Base-by-base conservation (phyloP, 2,329 filamentous ascomycete species). In the Stylonectria norvegica region DNA sequence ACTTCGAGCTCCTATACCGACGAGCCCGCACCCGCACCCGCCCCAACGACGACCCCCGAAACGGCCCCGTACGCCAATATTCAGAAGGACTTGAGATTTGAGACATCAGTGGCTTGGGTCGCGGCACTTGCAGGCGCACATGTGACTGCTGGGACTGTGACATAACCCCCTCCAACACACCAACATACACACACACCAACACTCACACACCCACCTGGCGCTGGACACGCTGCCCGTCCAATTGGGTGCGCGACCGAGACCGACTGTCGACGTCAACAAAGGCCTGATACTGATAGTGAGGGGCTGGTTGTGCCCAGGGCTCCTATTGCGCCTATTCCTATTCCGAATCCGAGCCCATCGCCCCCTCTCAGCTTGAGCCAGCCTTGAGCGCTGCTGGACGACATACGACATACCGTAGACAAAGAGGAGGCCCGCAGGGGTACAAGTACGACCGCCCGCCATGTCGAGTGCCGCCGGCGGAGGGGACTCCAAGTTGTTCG, bases 401-500 rank as follows among this genome's bases (percentile, higher is more conserved):
- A n/a, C 25, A 14, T 14, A 14, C 15, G 25, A 28, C n/a, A n/a
- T n/a, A 20, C 27, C 14, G 12, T 16, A 35, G 41, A 53, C 31
- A 34, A 34, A 19, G 38, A 20, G 45, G 42, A 37, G 28, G 28
- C 48, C 32, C 42, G 42, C 50, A 45, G 44, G 52, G 47, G 56
- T 57, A 53, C 54, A 57, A 50, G 48, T 47, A 56, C 53, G 52
- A 52, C 63, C n/a, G n/a, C n/a, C n/a, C n/a, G 68, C 58, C 60
- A 81, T 81, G 76, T 73, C 77, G 58, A 70, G 63, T 59, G 66
- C 73, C 47, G 70, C 59, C 48, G 57, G 81, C 67, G 88, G 87
- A 71, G 89, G 93, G 70, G 93, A 97, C 81, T 95, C 93, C 72
- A 97, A 96, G 81, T 84, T 98, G 72, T 98, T 98, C 75, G 91